phyloP scores from a whole-genome alignment of 2,329 filamentous ascomycete genomes.

The Alternaria solani region DNA sequence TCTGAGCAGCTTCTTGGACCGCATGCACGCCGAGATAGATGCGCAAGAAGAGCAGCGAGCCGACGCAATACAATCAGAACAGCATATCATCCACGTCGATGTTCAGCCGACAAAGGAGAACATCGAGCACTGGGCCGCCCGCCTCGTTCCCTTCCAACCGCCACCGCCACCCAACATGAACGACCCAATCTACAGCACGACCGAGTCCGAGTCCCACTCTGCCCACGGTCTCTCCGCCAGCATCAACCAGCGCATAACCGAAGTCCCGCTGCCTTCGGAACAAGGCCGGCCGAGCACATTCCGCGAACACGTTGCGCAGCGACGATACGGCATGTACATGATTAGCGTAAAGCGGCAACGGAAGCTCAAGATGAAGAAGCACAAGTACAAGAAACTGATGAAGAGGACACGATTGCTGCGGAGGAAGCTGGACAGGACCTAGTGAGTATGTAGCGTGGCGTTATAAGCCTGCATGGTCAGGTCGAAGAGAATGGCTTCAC shows the following conservation, averaged over 20 bases:
- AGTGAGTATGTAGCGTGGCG: slow-evolving; percentile 34
- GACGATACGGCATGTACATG: slow-evolving; percentile 68
- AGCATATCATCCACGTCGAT: slow-evolving; percentile 46
- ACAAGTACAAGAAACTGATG: slow-evolving; percentile 99
- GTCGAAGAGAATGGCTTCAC: slow-evolving; percentile 12
- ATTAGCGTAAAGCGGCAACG: slow-evolving; percentile 92
- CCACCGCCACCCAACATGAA: slow-evolving; percentile 79
- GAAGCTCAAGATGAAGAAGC: slow-evolving; percentile 99
- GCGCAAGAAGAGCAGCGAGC: slow-evolving; percentile 46
- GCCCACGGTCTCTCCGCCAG: slow-evolving; percentile 28
- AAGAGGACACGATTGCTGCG: slow-evolving; percentile 87
- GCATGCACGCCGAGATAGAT: slow-evolving; percentile 47
- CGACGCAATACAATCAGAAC: slow-evolving; percentile 50
- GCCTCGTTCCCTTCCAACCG: slow-evolving; percentile 78
- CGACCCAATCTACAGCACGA: slow-evolving; percentile 36
- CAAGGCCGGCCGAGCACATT: slow-evolving; percentile 32
- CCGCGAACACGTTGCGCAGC: slow-evolving; percentile 34
- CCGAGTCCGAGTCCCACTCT: slow-evolving; percentile 24
- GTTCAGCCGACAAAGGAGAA: slow-evolving; percentile 38
- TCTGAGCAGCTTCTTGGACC: slow-evolving; percentile 54
- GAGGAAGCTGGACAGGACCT: slow-evolving; percentile 72
- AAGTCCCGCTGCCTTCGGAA: slow-evolving; percentile 25
- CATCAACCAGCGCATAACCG: slow-evolving; percentile 49
- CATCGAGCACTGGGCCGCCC: slow-evolving; percentile 57
- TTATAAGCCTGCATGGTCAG: slow-evolving; percentile 21